Base-by-base conservation (phyloP, 2,329 filamentous ascomycete species). In the Trichophaea hybrida region DNA sequence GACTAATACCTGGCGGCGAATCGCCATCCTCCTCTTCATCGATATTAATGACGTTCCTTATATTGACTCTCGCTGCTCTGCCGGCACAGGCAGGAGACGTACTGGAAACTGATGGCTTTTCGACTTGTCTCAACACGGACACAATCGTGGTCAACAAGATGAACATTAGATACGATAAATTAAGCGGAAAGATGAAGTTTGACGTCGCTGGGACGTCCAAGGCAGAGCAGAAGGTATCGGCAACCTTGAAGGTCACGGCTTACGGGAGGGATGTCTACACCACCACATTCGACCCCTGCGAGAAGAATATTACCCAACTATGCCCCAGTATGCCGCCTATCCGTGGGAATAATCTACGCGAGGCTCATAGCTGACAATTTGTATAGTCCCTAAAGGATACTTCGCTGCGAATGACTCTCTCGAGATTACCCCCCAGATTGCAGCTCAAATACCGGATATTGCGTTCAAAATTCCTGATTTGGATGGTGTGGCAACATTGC, bases 401-500 rank as follows among this genome's bases (percentile, higher is more conserved):
- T 98, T 97, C 69, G 73, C 80, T 12, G 89, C 91, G 6, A 74
- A 75, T 48, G 91, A 89, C 51, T 75, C 74, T 2, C 85, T 93
- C 71, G 73, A 76, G 34, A 86, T 98, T 43, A 86, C 89, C 13
- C 73, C 79, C 0, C 69, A 82, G 62, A 91, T 83, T 69, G 82
- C 87, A 59, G 78, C 78, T 57, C 74, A 85, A 73, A 91, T 98
- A 44, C 93, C 93, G 1, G 75, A 81, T 1, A 94, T 98, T 66
- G 91, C 91, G 10, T 98, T 96, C 74, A 80, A 81, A 62, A 77
- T 98, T 35, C 93, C 93, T 54, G 90, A 98, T 71, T 85, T 98
- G 67, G 84, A 91, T 58, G 91, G 91, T 40, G 74, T 84, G 68
- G 93, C 90, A 37, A 93, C 83, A 49, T 75, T 98, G 64, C 75